Evolutionary conservation across 495 filamentous ascomycete genomes (phyloP), one percentile per base, ranked within the genome.

Genomic region (Penicillium pancosmium): DNA sequence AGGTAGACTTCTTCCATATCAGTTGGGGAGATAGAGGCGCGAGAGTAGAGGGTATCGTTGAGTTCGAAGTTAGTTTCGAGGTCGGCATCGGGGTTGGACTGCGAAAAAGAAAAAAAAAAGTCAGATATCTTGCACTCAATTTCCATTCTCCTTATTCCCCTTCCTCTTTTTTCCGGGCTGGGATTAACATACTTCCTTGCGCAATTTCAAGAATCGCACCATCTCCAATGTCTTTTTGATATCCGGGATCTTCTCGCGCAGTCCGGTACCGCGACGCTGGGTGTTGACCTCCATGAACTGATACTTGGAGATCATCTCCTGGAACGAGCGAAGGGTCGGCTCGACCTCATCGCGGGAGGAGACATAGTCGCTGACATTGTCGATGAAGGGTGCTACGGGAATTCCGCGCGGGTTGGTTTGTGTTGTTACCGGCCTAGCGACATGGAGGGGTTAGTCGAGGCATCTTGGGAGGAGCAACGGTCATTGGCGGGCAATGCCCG

Each of bases 221-320:
- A 91, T 96, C 35, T 98, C 95, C 61, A 98, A 74, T n/a, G 95
- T 97, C 82, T 97, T 98, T 62, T 89, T 86, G 64, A 98, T 97
- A 72, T 98, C 94, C 1, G 94, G 94, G 66, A 98, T 89, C 81
- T 97, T 98, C 63, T 97, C 94, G 70, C 86, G 89, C 46, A 98
- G 77, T 15, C 92, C 91, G 11, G 80, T 81, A n/a, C 88, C 87
- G 48, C 94, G 86, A 50, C 90, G 81, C 66, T 93, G 87, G 25
- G 91, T 90, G 77, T 97, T 98, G 65, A 88, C 81, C 79, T 98
- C 92, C 94, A 98, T 98, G 77, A 97, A 98, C 73, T 98, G 95
- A 78, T 98, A 98, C 81, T 98, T 98, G 54, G 93, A 92, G 64
- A 98, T 98, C 95, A 98, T 96, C 81, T 98, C 94, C 74, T 98